Base-by-base conservation (phyloP, 2,329 filamentous ascomycete species). In the Metarhizium brunneum region DNA sequence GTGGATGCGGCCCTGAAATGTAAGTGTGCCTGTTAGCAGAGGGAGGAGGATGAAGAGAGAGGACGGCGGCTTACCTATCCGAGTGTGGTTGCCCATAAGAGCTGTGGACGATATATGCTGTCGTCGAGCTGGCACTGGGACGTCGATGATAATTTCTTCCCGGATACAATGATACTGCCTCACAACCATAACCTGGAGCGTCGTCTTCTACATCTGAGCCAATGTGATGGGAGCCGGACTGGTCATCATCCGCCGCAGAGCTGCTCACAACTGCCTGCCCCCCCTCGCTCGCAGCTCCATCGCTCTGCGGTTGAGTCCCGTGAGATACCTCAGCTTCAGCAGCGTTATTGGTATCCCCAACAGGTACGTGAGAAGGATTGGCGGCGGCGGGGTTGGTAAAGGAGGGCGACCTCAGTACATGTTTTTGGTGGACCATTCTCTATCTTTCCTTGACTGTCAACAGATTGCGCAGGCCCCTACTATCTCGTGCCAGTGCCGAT, bases 81-180 rank as follows among this genome's bases (percentile, higher is more conserved):
- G 66, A 63, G 38, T 59, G 59, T 50, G 56, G 52, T 63, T 45
- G 63, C 71, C 59, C 63, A 66, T 48, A 61, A 69, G 57, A 7
- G 18, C 18, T 18, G 32, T 43, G 48, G 16, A 56, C 69, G 64
- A 20, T 69, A 67, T 52, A 69, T 65, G 71, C 72, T 25, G 69
- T 61, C 18, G 66, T 67, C 32, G 32, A 35, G 57, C 72, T 70
- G 30, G 67, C 63, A 47, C 65, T 61, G 25, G 70, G 59, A n/a
- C 70, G 60, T 16, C 65, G 63, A 3, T 71, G 73, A 57, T 75
- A 74, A 49, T 70, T 68, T 55, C 70, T 73, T 38, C 66, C 63
- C 8, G 76, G 67, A 56, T 77, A 77, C 14, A 75, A 60, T 6
- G 76, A 77, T n/a, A 66, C 65, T 42, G 74, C 71, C 50, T 79